These are phyloP conservation scores for Curvularia lunata DNA, from an alignment of 2,329 filamentous ascomycete genomes.

Conservation along the genomic window DNA sequence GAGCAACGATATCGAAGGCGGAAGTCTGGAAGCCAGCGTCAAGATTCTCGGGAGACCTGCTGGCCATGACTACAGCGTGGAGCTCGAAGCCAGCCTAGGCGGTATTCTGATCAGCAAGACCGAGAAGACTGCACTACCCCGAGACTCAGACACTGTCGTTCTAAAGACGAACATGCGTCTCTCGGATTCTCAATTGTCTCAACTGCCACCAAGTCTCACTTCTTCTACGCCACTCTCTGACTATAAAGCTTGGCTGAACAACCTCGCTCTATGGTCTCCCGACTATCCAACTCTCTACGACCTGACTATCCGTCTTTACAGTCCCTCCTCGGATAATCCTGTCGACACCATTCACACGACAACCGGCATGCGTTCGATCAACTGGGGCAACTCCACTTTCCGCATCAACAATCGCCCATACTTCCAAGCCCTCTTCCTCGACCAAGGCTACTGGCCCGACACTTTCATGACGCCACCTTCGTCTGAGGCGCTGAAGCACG, in stretches of 20 bases:
- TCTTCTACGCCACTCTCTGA: constrained; percentile 45
- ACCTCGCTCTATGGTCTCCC: constrained; percentile 68
- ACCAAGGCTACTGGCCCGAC: constrained; percentile 69
- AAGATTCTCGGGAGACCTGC: constrained; percentile 58
- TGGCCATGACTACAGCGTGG: constrained; percentile 57
- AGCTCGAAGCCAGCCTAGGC: constrained; percentile 61
- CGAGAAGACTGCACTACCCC: constrained; percentile 53
- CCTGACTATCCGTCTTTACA: constrained; percentile 60
- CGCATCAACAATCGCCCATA: constrained; percentile 64
- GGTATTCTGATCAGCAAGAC: constrained; percentile 57
- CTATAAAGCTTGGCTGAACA: constrained; percentile 58
- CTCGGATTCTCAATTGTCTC: constrained; percentile 49
- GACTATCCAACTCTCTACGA: constrained; percentile 65
- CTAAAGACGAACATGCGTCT: constrained; percentile 60
- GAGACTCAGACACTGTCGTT: constrained; percentile 57
- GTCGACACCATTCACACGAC: constrained; percentile 66
- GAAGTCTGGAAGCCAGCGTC: constrained; percentile 59
- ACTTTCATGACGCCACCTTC: constrained; percentile 66
- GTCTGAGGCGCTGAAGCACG: constrained; percentile 54
- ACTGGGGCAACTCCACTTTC: constrained; percentile 67
- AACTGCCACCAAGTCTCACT: constrained; percentile 47
- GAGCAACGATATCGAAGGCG: constrained; percentile 61
- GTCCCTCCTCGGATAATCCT: constrained; percentile 44
- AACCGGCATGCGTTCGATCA: constrained; percentile 65
- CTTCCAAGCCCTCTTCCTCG: constrained; percentile 66